A percentile compares a stretch with the other conserved stretches of the same genome.
Evolutionary conservation across 352 stramenopile genomes (phyloP).

Genomic region (Achlya hypogyna): DNA sequence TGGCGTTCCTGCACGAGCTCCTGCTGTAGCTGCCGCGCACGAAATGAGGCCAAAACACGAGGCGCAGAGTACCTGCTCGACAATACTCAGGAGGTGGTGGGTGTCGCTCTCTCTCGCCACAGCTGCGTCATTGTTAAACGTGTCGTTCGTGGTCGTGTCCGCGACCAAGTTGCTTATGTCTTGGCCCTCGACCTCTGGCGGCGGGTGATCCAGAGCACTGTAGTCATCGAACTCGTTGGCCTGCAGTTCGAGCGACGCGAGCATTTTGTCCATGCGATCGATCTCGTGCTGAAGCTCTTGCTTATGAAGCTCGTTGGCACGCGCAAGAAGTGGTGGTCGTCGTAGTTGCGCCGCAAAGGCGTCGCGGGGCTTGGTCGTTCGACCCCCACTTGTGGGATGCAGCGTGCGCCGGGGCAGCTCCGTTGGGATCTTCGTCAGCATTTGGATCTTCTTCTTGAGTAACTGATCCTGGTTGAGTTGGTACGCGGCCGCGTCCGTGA

Average conservation of each 20-base stretch:
- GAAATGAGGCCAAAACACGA: neutral
- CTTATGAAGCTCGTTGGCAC: neutral
- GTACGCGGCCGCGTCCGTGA: conserved; percentile 11
- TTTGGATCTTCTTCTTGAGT: conserved; percentile 16
- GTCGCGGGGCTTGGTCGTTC: neutral
- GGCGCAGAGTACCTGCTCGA: neutral
- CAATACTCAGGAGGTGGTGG: neutral
- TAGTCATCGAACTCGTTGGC: conserved; percentile 7
- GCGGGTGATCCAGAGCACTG: neutral
- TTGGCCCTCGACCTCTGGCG: neutral
- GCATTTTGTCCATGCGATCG: conserved; percentile 19
- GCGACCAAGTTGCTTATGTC: neutral
- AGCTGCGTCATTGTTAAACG: neutral
- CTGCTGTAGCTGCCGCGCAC: neutral
- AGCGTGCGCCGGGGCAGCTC: neutral
- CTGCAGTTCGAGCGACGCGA: conserved; percentile 11
- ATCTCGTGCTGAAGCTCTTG: conserved; percentile 13
- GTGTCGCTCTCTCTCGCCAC: neutral
- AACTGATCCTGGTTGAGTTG: conserved; percentile 16
- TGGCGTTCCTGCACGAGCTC: neutral
- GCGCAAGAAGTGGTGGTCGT: neutral
- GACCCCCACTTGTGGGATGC: neutral
- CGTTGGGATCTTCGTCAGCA: conserved; percentile 21
- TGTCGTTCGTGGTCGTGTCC: neutral
- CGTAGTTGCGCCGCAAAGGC: conserved; percentile 14